Evolutionary conservation across 495 filamentous ascomycete genomes (phyloP).

Genomic region (Penicillium tannophilum): DNA sequence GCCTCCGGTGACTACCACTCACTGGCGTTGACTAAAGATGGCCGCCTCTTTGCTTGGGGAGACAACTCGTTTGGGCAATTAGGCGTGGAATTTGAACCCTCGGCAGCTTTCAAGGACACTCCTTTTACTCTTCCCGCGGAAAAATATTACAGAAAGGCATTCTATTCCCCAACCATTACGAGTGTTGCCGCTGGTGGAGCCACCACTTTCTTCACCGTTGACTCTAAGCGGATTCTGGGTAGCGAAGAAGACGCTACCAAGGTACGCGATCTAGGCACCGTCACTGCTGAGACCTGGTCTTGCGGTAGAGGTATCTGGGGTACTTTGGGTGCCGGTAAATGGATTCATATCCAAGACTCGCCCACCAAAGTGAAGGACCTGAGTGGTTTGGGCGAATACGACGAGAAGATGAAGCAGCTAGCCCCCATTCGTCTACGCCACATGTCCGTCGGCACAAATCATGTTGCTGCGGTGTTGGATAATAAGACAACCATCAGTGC

Average conservation of each 20-base stretch:
- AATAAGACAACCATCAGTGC: conserved; percentile 67
- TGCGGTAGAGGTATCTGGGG: conserved; percentile 86
- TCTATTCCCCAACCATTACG: conserved; percentile 62
- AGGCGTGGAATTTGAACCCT: conserved; percentile 67
- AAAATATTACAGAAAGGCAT: conserved; percentile 68
- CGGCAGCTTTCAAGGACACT: conserved; percentile 62
- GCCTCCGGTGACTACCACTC: conserved; percentile 89
- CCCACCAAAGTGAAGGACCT: conserved; percentile 84
- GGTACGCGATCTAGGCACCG: conserved; percentile 49
- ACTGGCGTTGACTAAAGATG: conserved; percentile 69
- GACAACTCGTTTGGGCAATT: conserved; percentile 89
- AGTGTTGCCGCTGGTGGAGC: conserved; percentile 79
- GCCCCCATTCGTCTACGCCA: conserved; percentile 75
- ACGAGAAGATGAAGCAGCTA: conserved; percentile 66
- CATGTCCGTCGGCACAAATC: conserved; percentile 74
- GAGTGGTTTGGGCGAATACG: conserved; percentile 80
- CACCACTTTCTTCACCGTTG: conserved; percentile 84
- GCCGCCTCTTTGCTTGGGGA: conserved; percentile 83
- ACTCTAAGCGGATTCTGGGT: conserved; percentile 62
- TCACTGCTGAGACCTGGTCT: conserved; percentile 77
- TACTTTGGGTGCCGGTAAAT: conserved; percentile 79
- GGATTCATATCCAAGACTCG: conserved; percentile 80
- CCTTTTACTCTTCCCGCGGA: conserved; percentile 69
- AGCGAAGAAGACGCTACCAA: conserved; percentile 43
- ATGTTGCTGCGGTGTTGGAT: conserved; percentile 77